These are phyloP conservation scores for Chaetomium tenue DNA, from an alignment of 495 filamentous ascomycete species.

Conservation along the genomic window DNA sequence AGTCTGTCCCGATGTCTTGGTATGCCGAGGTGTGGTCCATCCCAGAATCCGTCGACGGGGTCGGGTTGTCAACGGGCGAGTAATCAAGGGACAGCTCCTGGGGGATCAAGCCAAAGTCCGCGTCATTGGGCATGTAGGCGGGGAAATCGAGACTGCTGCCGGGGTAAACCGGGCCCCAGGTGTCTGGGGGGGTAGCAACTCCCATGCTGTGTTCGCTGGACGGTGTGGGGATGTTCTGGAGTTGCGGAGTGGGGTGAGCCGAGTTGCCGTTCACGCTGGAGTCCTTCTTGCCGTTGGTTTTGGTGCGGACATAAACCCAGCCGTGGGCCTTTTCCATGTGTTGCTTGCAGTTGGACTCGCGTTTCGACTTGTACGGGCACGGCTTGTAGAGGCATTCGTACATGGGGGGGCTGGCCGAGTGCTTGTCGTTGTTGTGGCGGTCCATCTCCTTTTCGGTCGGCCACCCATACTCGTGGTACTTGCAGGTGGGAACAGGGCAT, in stretches of 20 bases:
- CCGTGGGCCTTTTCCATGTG: slow-evolving; percentile 98
- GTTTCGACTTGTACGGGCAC: slow-evolving; percentile 91
- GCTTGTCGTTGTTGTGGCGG: slow-evolving; percentile 92
- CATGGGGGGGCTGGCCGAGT: slow-evolving; percentile 71
- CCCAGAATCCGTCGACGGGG: slow-evolving; percentile 47
- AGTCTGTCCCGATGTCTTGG: slow-evolving; percentile 46
- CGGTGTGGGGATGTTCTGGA: slow-evolving; percentile 54
- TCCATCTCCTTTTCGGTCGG: slow-evolving; percentile 97
- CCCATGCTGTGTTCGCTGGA: slow-evolving; percentile 44
- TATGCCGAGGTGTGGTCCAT: slow-evolving; percentile 48
- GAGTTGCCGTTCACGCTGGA: slow-evolving; percentile 35
- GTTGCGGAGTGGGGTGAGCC: slow-evolving; percentile 54
- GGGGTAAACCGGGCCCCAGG: slow-evolving; percentile 35
- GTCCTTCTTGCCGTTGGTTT: slow-evolving; percentile 70
- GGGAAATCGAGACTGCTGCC: slow-evolving; percentile 42
- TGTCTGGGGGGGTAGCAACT: slow-evolving; percentile 46
- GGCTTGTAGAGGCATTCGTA: slow-evolving; percentile 79
- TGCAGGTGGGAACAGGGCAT: slow-evolving; percentile 75
- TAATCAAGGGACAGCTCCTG: slow-evolving; percentile 50
- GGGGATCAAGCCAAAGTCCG: slow-evolving; percentile 41
- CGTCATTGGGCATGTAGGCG: slow-evolving; percentile 39
- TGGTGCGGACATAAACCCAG: slow-evolving; percentile 85
- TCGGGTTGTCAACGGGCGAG: slow-evolving; percentile 49
- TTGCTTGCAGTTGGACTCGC: slow-evolving; percentile 97
- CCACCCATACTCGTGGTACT: slow-evolving; percentile 83